Base-by-base conservation (phyloP, 805 yeast genomes). In the Candida tibetensis region DNA sequence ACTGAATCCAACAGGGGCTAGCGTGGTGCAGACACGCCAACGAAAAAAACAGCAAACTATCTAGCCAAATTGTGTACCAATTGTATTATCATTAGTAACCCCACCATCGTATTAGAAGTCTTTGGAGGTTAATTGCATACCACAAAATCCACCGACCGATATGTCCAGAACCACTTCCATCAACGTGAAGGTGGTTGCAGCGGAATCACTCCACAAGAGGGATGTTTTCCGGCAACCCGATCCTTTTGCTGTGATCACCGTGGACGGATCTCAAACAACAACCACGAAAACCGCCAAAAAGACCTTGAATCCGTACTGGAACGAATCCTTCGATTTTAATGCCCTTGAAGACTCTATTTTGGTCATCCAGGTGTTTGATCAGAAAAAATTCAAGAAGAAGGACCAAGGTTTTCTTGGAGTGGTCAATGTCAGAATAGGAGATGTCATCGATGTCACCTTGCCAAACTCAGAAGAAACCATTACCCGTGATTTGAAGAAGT, bases 361-460 rank as follows among this genome's bases (percentile, higher is more conserved):
- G 36, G 95, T 91, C 10, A 79, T 93, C 45, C 98, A 93, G 62
- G 93, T 93, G 5, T 93, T 93, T 64, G 98, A 93, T 62, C 98
- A 91, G 61, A 90, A 89, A 61, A 93, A 93, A 64, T 93, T 93
- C 70, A 93, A 93, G 62, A 89, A 88, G 79, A 90, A 89, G 75
- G 99, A 93, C 60, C 99, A 93, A 64, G 99, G 99, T 4, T 93
- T 93, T 53, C 71, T 93, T 37, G 99, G 99, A 41, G 98, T 93
- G 14, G 93, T 93, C 44, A 93, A 93, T 60, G 77, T 93, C 36
- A 74, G 95, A 48, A 77, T 93, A 21, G 91, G 91, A 30, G 98
- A 93, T 60, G 88, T 86, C 19, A 76, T 91, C 41, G 95, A 89
- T 57, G 70, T 82, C 38, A 67, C 66, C 39, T 51, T 71, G 63